Base-by-base conservation (phyloP, 495 filamentous ascomycete genomes). In the Tuber aestivum region DNA sequence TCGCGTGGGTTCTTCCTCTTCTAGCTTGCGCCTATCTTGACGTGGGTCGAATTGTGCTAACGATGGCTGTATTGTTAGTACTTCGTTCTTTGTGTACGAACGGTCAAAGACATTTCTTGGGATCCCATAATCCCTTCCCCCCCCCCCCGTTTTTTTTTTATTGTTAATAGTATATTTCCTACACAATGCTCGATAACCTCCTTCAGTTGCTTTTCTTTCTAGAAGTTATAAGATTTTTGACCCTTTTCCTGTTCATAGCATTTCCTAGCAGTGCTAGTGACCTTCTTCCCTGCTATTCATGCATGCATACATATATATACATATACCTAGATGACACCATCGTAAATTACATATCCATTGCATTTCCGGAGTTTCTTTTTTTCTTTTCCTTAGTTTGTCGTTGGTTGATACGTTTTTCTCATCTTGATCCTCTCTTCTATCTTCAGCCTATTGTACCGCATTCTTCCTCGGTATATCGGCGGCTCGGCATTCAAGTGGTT, bases 81-180 rank as follows among this genome's bases (percentile, higher is more conserved):
- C 81, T 14, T 78, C 79, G 71, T 90, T 90, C 80, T 89, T 88
- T 79, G 89, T 90, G 14, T 98, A 97, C 79, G 94, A 97, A 85
- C 87, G 94, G 80, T 84, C 90, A 76, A 97, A 95, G 86, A 88
- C 86, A 78, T 86, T 86, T 77, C 84, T 95, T 75, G 90, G 91
- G 56, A 94, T 95, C 37, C 71, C 70, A 75, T 94, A 88, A 83
- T 82, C 12, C 71, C 41, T 38, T 14, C 5, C 12, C 0, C 37
- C 16, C 50, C 10, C 12, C 38, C 2, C 18, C 27, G 12, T 35
- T 23, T 70, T 45, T 18, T 7, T 23, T 8, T 27, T 45, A 16
- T 45, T 45, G 42, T 45, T 20, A 5, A 45, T 45, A 45, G 42
- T 20, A 20, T 5, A 20, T 20, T 45, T 20, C 42, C 42, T 20